Base-by-base conservation (phyloP, 2,329 filamentous ascomycete genomes). In the Sporothrix pallida region DNA sequence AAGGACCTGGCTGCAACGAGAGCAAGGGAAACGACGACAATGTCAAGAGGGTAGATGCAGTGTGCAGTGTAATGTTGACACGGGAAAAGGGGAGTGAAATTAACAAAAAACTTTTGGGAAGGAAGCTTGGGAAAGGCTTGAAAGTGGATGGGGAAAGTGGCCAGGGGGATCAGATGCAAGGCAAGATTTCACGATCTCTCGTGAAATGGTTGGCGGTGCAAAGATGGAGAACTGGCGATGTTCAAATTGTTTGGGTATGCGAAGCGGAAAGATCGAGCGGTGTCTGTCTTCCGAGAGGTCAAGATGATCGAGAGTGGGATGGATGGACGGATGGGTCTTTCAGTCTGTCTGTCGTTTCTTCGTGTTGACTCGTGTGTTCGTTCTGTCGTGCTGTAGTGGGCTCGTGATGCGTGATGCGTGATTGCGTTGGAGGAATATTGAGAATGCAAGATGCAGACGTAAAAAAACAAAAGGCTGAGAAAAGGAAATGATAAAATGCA, bases 281-380 rank as follows among this genome's bases (percentile, higher is more conserved):
- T 70, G 68, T 50, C 50, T 56, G 68, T 58, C 68, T 71, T 71
- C 54, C 69, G 54, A 71, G 56, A 63, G 70, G 70, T 71, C 20
- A 17, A 42, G 31, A 46, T 37, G 31, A 37, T 7, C 31, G 31
- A 37, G 31, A 37, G 31, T 37, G 31, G 31, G 20, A 9, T 48
- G 15, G 52, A 23, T 70, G 37, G 15, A 7, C 48, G 62, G 20
- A 67, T 13, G 42, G 23, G 31, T 5, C 31, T n/a, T 9, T 52
- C 48, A 46, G 31, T 69, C 12, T 69, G 46, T 70, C n/a, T n/a
- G 50, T 70, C 26, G 50, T 46, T 54, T 60, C 44, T 56, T 71
- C 50, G 54, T 50, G 12, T 20, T 70, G 62, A 37, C 31, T 70
- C 48, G 17, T 69, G 17, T 37, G 2, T 31, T 48, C 65, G 44